Evolutionary conservation across 345 rosid genomes (phyloP).

Genomic region (Dovyalis caffra): DNA sequence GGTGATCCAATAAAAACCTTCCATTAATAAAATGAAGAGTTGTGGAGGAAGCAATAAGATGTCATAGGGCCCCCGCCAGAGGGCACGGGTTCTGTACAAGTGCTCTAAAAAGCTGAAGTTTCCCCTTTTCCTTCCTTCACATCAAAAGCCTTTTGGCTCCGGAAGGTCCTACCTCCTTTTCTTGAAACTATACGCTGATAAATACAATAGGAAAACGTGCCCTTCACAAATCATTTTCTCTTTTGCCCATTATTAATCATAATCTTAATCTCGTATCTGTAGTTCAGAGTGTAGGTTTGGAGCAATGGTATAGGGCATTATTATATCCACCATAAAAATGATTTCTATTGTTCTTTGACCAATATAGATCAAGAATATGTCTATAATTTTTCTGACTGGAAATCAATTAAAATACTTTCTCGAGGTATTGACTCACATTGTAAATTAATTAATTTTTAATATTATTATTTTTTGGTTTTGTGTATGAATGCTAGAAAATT

Average conservation of each 20-base stretch:
- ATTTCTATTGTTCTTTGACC: background rate
- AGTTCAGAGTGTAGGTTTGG: background rate
- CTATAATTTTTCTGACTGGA: background rate
- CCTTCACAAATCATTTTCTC: background rate
- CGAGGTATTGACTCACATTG: background rate
- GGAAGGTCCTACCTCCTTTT: constrained; percentile 7
- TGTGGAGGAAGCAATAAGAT: constrained; percentile 21
- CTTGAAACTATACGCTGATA: constrained; percentile 5
- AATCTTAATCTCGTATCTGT: background rate
- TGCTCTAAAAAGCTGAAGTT: constrained; percentile 45
- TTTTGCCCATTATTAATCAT: background rate
- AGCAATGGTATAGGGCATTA: background rate
- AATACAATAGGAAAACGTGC: constrained; percentile 10
- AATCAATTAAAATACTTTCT: background rate
- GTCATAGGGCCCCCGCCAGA: constrained; percentile 20
- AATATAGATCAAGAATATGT: background rate
- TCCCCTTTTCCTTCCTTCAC: constrained; percentile 12
- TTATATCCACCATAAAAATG: background rate
- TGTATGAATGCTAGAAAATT: no score
- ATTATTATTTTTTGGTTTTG: no score
- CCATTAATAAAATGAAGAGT: no score
- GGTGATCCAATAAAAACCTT: background rate
- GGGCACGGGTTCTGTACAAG: constrained; percentile 31
- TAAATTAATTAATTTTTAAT: no score
- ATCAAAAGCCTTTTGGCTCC: constrained; percentile 4